A percentile compares a stretch with the other conserved stretches of the same genome.
phyloP scores from a whole-genome alignment of 768 basidiomycete species.

The Kwoniella newhampshirensis region DNA sequence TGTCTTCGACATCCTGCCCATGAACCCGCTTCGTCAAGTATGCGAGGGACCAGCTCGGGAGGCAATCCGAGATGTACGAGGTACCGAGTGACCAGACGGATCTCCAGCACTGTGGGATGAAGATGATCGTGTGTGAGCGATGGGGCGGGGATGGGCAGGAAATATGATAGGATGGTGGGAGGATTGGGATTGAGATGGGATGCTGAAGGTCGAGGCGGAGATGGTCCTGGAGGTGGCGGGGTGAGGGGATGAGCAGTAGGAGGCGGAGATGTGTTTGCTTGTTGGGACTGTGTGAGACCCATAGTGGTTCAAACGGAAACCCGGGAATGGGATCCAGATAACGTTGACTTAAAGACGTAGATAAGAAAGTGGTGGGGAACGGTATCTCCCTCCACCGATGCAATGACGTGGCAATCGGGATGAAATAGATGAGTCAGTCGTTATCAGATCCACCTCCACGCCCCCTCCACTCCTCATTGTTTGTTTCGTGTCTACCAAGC shows the following conservation, averaged over 20 bases:
- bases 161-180: conserved; percentile 30
- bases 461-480: no score
- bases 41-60: conserved; percentile 25
- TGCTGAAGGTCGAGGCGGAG: conserved; percentile 6
- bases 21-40: conserved; percentile 35
- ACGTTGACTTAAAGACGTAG: no score
- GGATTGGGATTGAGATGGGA: conserved; percentile 7
- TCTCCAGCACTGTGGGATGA: conserved; percentile 11
- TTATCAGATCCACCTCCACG: no score
- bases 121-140: conserved; percentile 28
- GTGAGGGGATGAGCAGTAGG: neutral
- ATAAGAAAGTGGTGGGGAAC: no score
- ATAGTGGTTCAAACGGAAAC: neutral
- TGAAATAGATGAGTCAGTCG: no score
- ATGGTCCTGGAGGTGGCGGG: neutral
- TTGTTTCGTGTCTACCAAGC: no score
- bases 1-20: conserved; percentile 20
- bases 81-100: conserved; percentile 9
- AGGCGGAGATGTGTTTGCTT: neutral
- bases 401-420: no score
- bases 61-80: conserved; percentile 21
- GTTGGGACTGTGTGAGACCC: conserved; percentile 6
- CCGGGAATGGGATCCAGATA: no score
- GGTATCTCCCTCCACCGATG: no score
- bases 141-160: conserved; percentile 16